Conservation (phyloP, 1,139 yeast genomes). For the Meyerozyma smithsonii region DNA sequence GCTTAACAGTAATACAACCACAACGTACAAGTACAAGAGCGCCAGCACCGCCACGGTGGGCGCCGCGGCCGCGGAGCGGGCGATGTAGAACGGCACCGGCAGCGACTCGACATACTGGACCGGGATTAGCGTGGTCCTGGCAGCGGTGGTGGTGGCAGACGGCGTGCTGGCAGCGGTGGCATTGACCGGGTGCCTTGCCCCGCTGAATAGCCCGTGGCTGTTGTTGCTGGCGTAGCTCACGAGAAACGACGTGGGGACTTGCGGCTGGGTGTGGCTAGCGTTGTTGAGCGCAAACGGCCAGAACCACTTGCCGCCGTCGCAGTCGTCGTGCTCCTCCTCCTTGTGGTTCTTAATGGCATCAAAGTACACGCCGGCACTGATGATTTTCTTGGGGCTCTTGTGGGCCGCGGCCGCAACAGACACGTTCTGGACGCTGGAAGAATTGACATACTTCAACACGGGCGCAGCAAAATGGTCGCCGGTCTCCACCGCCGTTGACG, state of each 20-base stretch:
- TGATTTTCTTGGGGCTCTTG: background rate
- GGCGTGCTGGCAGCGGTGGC: background rate
- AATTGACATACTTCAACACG: background rate
- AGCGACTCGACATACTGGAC: background rate
- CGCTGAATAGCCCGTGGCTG: constrained; percentile 10
- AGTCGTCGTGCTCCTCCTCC: constrained; percentile 3
- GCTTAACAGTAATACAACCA: constrained; percentile 1
- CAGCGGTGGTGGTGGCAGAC: background rate
- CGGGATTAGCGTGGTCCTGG: background rate
- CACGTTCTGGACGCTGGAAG: background rate
- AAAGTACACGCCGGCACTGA: constrained; percentile 9
- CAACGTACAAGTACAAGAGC: background rate
- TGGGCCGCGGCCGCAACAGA: background rate
- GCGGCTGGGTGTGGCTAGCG: constrained; percentile 3
- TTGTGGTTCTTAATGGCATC: constrained; percentile 5
- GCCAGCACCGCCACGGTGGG: background rate
- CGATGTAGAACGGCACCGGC: background rate
- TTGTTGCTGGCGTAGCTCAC: constrained; percentile 7
- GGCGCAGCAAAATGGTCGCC: background rate
- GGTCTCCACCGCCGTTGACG: background rate
- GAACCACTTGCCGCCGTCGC: constrained; percentile 4
- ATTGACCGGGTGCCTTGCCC: background rate
- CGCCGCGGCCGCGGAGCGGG: background rate
- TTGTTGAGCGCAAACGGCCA: constrained; percentile 5
- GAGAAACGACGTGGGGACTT: constrained; percentile 6